Percentiles rank a stretch among this genome's conserved stretches.
phyloP scores from a whole-genome alignment of 768 basidiomycete genomes.

The Tylopilus balloui region DNA sequence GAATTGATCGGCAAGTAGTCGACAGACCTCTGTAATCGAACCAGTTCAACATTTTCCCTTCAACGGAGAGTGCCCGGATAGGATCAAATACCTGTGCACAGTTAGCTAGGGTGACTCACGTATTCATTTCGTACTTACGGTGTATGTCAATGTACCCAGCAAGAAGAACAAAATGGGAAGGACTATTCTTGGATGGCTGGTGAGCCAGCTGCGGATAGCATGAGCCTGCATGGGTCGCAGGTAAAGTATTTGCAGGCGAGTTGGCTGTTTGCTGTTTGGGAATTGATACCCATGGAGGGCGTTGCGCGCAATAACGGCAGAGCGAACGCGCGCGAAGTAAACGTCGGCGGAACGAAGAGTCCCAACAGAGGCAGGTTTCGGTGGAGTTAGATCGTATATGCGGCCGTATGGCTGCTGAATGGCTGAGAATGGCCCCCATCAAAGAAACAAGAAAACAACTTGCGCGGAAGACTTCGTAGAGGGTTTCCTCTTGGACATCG shows the following conservation, averaged over 20 bases:
- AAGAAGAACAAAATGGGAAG: slow-evolving; percentile 80
- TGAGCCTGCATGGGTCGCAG: slow-evolving; percentile 63
- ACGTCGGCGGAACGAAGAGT: slow-evolving; percentile 62
- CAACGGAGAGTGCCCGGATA: slow-evolving; percentile 76
- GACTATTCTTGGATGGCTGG: slow-evolving; percentile 81
- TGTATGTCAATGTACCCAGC: slow-evolving; percentile 85
- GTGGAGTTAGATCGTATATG: slow-evolving; percentile 61
- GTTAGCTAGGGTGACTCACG: neutral
- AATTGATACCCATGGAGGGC: slow-evolving; percentile 60
- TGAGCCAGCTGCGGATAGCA: slow-evolving; percentile 71
- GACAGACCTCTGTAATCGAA: slow-evolving; percentile 70
- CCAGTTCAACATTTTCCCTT: slow-evolving; percentile 78
- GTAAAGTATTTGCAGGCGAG: slow-evolving; percentile 53
- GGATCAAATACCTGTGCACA: slow-evolving; percentile 80
- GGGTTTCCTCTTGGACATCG: slow-evolving; percentile 72
- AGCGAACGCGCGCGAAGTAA: slow-evolving; percentile 54
- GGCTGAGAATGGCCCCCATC: slow-evolving; percentile 1
- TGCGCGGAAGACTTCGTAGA: slow-evolving; percentile 78
- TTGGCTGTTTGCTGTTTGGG: slow-evolving; percentile 27
- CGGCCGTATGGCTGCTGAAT: slow-evolving; percentile 70
- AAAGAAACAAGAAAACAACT: slow-evolving; percentile 22
- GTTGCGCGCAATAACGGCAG: slow-evolving; percentile 82
- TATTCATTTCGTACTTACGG: slow-evolving; percentile 44
- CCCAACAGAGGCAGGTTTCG: slow-evolving; percentile 60
- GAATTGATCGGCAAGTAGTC: neutral